A percentile compares a stretch with the other conserved stretches of the same genome.
Evolutionary conservation across 345 rosid species (phyloP).

Genomic region (Leavenworthia alabamica): DNA sequence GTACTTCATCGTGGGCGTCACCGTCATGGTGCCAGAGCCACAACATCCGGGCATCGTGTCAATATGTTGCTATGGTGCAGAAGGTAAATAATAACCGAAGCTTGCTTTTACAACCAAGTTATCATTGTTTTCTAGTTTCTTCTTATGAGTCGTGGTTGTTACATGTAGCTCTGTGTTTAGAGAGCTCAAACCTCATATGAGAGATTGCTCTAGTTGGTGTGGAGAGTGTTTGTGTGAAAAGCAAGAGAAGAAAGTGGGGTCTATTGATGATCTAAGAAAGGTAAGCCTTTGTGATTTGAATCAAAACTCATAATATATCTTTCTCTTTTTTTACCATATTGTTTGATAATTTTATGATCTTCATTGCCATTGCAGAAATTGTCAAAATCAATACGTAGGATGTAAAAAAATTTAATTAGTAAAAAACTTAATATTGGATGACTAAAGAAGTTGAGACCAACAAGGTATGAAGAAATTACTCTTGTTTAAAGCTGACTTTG

Average conservation of each 20-base stretch:
- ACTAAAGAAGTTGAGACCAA: slow-evolving; percentile 12
- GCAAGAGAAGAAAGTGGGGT: slow-evolving; percentile 48
- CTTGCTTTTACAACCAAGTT: background rate
- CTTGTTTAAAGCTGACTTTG: slow-evolving; percentile 37
- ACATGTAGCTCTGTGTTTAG: slow-evolving; percentile 65
- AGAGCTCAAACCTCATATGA: slow-evolving; percentile 80
- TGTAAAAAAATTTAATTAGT: slow-evolving; percentile 2
- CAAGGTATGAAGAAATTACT: slow-evolving; percentile 11
- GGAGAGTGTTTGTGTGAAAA: slow-evolving; percentile 76
- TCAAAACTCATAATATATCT: background rate
- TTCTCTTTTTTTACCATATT: background rate
- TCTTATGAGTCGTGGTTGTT: slow-evolving; percentile 6
- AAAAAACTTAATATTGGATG: slow-evolving; percentile 6
- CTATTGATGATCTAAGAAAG: slow-evolving; percentile 55
- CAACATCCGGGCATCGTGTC: slow-evolving; percentile 72
- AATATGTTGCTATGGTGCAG: slow-evolving; percentile 94
- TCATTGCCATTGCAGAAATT: slow-evolving; percentile 25
- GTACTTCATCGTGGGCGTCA: slow-evolving; percentile 94
- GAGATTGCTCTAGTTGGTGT: slow-evolving; percentile 83
- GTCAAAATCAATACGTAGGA: slow-evolving; percentile 39
- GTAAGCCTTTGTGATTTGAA: slow-evolving; percentile 32
- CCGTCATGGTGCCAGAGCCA: slow-evolving; percentile 97
- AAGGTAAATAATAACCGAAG: slow-evolving; percentile 45
- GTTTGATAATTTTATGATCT: background rate
- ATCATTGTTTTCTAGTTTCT: background rate